Conservation (phyloP, 1,284 basidiomycete genomes). For the Cutaneotrichosporon mucoides region DNA sequence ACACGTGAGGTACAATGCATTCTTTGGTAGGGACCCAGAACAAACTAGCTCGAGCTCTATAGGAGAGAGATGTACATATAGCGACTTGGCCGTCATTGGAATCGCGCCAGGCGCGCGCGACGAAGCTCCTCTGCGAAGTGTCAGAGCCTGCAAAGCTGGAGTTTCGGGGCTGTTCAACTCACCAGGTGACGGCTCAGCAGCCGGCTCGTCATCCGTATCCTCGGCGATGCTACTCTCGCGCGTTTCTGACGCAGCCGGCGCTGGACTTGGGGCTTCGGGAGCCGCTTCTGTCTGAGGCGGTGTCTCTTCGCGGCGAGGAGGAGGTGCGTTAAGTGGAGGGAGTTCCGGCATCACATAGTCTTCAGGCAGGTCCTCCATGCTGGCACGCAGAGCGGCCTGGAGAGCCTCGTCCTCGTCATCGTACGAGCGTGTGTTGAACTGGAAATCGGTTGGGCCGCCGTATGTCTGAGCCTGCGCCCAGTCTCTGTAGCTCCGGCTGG, state of each 20-base stretch:
- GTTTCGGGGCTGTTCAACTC: conserved; percentile 23
- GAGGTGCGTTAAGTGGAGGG: conserved; percentile 4
- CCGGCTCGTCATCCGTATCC: conserved; percentile 33
- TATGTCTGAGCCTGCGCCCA: conserved; percentile 5
- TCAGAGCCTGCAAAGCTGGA: conserved; percentile 47
- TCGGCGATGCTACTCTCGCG: conserved; percentile 4
- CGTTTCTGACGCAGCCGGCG: conserved; percentile 11
- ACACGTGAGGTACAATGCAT: background rate
- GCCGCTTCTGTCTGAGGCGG: conserved; percentile 14
- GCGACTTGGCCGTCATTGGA: conserved; percentile 40
- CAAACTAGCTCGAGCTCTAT: background rate
- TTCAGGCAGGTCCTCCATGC: conserved; percentile 62
- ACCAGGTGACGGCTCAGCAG: conserved; percentile 43
- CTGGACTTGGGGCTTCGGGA: conserved; percentile 12
- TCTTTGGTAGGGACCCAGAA: background rate
- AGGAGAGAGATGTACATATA: background rate
- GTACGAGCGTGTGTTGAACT: conserved; percentile 52
- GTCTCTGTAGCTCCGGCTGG: background rate
- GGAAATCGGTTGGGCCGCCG: conserved; percentile 36
- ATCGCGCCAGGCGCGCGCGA: conserved; percentile 67
- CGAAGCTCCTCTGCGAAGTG: conserved; percentile 68
- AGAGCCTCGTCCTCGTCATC: conserved; percentile 83
- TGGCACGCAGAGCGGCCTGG: conserved; percentile 78
- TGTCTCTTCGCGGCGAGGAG: background rate
- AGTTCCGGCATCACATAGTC: conserved; percentile 21